These are phyloP conservation scores for Scleroderma citrinum DNA, from an alignment of 768 basidiomycete species.

Conservation along the genomic window DNA sequence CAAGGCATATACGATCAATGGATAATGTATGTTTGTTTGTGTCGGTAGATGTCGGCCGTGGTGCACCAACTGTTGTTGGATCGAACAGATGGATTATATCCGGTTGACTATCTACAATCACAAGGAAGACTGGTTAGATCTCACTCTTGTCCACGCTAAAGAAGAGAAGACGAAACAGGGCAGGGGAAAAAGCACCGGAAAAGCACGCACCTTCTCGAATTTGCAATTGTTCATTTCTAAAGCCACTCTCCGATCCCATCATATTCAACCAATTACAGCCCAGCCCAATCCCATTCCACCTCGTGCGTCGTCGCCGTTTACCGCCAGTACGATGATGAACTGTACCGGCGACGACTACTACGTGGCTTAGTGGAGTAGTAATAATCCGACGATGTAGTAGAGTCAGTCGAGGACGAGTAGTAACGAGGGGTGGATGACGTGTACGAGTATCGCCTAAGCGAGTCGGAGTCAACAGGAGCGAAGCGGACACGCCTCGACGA, in stretches of 20 bases:
- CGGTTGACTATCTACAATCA: not conserved
- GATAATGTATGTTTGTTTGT: not conserved
- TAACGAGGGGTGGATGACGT: not conserved
- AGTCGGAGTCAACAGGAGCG: slow-evolving; percentile 1
- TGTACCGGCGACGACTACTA: not conserved
- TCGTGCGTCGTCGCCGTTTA: not conserved
- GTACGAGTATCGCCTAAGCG: not conserved
- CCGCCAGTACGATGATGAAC: not conserved
- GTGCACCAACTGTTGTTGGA: not conserved
- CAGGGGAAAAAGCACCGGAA: not conserved
- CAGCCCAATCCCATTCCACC: not conserved
- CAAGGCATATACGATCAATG: not conserved
- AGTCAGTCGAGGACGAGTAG: not conserved
- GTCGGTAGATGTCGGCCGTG: not conserved
- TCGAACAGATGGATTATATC: not conserved
- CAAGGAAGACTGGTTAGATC: not conserved
- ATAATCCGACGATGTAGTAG: not conserved
- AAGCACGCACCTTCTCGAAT: not conserved
- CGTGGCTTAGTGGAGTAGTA: not conserved
- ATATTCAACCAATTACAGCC: not conserved
- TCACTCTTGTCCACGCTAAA: not conserved
- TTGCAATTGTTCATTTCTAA: slow-evolving; percentile 1
- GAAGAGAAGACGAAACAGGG: not conserved
- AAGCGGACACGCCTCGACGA: not conserved
- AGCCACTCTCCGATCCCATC: not conserved